These are phyloP conservation scores for Isoetes taiwanensis DNA, from an alignment of 75 land plant genomes.

Conservation along the genomic window DNA sequence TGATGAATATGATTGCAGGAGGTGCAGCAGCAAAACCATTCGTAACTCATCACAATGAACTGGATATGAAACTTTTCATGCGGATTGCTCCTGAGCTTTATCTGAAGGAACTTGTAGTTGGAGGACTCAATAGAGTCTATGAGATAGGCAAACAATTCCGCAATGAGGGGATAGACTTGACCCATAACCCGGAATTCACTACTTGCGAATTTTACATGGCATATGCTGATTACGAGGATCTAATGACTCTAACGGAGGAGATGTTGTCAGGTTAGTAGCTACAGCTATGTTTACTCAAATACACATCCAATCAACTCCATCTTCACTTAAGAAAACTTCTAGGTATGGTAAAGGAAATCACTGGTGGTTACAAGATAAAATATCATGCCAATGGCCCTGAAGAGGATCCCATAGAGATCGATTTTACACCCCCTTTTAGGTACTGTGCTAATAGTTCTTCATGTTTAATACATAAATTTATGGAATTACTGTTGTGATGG, in stretches of 20 bases:
- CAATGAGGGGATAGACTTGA: slow-evolving; percentile 94
- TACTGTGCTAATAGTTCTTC: slow-evolving; percentile 4
- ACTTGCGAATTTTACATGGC: slow-evolving; percentile 97
- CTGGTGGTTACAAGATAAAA: slow-evolving; percentile 79
- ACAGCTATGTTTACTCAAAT: neutral
- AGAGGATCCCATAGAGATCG: slow-evolving; percentile 78
- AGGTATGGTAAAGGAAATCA: slow-evolving; percentile 95
- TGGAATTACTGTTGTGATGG: neutral
- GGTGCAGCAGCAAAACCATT: slow-evolving; percentile 95
- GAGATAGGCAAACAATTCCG: slow-evolving; percentile 93
- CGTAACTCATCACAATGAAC: slow-evolving; percentile 87
- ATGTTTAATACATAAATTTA: neutral
- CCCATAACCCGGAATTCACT: slow-evolving; percentile 97
- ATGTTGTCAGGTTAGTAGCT: slow-evolving; percentile 56
- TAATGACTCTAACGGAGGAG: slow-evolving; percentile 79
- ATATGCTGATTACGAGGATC: slow-evolving; percentile 80
- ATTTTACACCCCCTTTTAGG: slow-evolving; percentile 97
- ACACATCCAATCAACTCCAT: too few species aligned
- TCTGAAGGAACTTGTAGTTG: slow-evolving; percentile 79
- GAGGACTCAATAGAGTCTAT: slow-evolving; percentile 84
- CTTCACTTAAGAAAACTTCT: too few species aligned
- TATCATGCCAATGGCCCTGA: slow-evolving; percentile 76
- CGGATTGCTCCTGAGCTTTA: slow-evolving; percentile 92
- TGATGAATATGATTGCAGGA: slow-evolving; percentile 99
- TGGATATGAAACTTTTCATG: slow-evolving; percentile 75